phyloP scores from a whole-genome alignment of 2,329 filamentous ascomycete genomes.

The Oidium heveae region DNA sequence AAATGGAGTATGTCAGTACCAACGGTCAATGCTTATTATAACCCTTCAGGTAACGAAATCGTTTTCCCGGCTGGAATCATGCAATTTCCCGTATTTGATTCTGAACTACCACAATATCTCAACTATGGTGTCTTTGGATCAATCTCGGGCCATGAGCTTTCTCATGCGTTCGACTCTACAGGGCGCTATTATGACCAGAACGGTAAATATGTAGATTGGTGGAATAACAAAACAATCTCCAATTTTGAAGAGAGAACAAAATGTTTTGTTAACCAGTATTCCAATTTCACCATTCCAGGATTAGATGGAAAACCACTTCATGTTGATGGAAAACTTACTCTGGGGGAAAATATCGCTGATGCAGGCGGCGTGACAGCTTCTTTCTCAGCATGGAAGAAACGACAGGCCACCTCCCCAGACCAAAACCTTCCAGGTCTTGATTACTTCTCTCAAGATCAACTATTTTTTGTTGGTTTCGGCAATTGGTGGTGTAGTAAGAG shows the following conservation, averaged over 20 bases:
- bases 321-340: conserved; percentile 35
- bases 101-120: conserved; percentile 35
- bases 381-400: conserved; percentile 39
- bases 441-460: conserved; percentile 36
- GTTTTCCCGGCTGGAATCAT: conserved; percentile 45
- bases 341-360: conserved; percentile 49
- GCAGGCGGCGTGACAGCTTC: conserved; percentile 38
- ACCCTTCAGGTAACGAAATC: conserved; percentile 37
- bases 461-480: conserved; percentile 42
- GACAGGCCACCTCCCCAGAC: conserved; percentile 21
- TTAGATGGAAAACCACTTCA: conserved; percentile 30
- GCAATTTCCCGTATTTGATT: conserved; percentile 41
- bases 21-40: conserved; percentile 42
- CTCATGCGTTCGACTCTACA: conserved; percentile 42
- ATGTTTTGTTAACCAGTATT: conserved; percentile 45
- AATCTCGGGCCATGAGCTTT: conserved; percentile 42
- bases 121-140: conserved; percentile 45
- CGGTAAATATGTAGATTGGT: conserved; percentile 41
- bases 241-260: conserved; percentile 32
- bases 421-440: conserved; percentile 32
- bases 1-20: conserved; percentile 34
- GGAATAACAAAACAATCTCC: conserved; percentile 31
- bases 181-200: conserved; percentile 39
- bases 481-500: conserved; percentile 44
- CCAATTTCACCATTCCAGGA: conserved; percentile 30